Percentiles rank a stretch among this genome's conserved stretches.
phyloP scores from a whole-genome alignment of 768 basidiomycete genomes.

The Scleroderma citrinum region DNA sequence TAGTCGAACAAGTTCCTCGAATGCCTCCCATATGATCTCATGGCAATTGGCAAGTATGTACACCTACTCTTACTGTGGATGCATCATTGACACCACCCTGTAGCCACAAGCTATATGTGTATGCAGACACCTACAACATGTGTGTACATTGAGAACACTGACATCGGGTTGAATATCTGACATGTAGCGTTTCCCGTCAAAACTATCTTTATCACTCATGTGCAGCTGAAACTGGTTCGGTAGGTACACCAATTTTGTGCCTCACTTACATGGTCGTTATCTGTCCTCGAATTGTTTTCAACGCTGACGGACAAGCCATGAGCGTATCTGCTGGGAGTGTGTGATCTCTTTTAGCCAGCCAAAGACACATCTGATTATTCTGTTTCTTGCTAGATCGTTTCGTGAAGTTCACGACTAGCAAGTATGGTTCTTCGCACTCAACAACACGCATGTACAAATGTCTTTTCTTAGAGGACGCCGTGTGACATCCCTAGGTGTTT shows the following conservation, averaged over 20 bases:
- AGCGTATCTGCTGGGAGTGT: slow-evolving; percentile 44
- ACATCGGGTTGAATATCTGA: neutral
- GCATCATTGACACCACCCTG: neutral
- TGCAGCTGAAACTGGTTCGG: neutral
- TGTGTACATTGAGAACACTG: slow-evolving; percentile 16
- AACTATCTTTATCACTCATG: no score
- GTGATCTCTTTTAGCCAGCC: neutral
- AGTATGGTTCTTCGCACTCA: slow-evolving; percentile 38
- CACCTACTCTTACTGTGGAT: neutral
- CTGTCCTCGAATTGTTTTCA: slow-evolving; percentile 66
- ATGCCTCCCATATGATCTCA: slow-evolving; percentile 71
- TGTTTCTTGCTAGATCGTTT: slow-evolving; percentile 44
- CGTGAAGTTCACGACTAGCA: slow-evolving; percentile 66
- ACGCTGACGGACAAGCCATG: slow-evolving; percentile 30
- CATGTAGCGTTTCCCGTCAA: neutral
- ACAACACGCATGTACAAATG: neutral
- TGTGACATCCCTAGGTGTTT: slow-evolving; percentile 75
- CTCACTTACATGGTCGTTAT: slow-evolving; percentile 63
- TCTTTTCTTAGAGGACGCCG: slow-evolving; percentile 47
- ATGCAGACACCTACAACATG: slow-evolving; percentile 64
- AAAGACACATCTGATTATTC: slow-evolving; percentile 22
- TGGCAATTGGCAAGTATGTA: slow-evolving; percentile 78
- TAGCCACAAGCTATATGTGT: slow-evolving; percentile 81
- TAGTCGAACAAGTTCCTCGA: slow-evolving; percentile 74
- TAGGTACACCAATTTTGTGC: slow-evolving; percentile 62